phyloP scores from a whole-genome alignment of 164 flowering plant genomes.

The Brasenia schreberi region DNA sequence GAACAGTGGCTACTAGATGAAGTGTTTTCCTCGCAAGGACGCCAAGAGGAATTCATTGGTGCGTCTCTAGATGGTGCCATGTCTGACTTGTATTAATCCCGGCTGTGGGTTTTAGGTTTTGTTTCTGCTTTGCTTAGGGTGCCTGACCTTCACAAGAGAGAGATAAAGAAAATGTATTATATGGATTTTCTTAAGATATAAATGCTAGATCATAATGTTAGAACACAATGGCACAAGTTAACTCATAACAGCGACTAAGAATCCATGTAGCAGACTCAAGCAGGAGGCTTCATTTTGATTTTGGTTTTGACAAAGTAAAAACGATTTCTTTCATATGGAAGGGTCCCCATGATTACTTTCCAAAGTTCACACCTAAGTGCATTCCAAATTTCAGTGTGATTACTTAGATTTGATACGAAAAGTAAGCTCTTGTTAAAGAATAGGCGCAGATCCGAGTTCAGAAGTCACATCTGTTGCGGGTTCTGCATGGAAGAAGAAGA shows the following conservation, averaged over 20 bases:
- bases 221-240: not conserved
- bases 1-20: conserved; percentile 82
- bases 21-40: conserved; percentile 14
- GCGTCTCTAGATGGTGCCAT: conserved; percentile 24
- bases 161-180: not conserved
- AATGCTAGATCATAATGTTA: not conserved
- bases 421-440: no score
- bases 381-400: no score
- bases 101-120: conserved; percentile 20
- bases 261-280: not conserved
- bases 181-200: conserved; percentile 6
- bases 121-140: conserved; percentile 1
- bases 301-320: no score
- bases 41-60: conserved; percentile 20
- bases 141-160: not conserved
- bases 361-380: no score
- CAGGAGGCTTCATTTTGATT: no score
- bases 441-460: no score
- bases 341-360: no score
- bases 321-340: no score
- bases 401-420: no score
- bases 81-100: conserved; percentile 1
- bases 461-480: no score
- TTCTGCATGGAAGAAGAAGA: no score
- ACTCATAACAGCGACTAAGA: not conserved